A percentile compares a stretch with the other conserved stretches of the same genome.
Evolutionary conservation across 2,329 filamentous ascomycete species (phyloP).

Genomic region (Tothia fuscella): DNA sequence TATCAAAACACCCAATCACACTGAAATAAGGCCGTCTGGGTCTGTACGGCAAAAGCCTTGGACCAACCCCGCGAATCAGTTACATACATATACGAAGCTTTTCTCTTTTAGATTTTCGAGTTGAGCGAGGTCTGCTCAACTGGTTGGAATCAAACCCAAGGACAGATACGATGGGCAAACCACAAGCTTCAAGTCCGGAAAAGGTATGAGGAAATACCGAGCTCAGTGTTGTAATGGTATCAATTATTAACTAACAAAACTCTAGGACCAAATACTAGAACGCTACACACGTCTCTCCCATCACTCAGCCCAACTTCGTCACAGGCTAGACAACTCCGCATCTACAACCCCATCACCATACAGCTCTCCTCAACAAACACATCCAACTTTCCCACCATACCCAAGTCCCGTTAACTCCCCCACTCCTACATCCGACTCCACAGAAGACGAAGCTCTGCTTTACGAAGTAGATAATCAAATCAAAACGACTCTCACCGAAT

Average conservation of each 20-base stretch:
- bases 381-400: constrained; percentile 7
- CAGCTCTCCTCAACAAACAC: constrained; percentile 5
- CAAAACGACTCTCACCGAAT: constrained; percentile 41
- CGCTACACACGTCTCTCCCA: constrained; percentile 6
- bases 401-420: neutral
- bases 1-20: too few relatives aligned
- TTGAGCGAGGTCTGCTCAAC: too few relatives aligned
- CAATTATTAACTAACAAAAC: neutral
- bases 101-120: too few relatives aligned
- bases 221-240: too few relatives aligned
- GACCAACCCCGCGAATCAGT: too few relatives aligned
- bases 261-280: constrained; percentile 2
- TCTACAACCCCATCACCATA: constrained; percentile 1
- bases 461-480: constrained; percentile 40
- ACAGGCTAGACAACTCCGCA: constrained; percentile 2
- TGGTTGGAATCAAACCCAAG: too few relatives aligned
- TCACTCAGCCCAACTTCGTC: constrained; percentile 3
- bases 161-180: too few relatives aligned
- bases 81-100: too few relatives aligned
- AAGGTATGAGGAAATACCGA: too few relatives aligned
- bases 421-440: constrained; percentile 16
- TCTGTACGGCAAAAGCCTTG: too few relatives aligned
- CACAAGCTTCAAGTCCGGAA: too few relatives aligned
- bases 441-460: constrained; percentile 31
- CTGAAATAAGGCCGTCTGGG: too few relatives aligned